phyloP scores from a whole-genome alignment of 1,139 yeast species.

The Pichia kudriavzevii region DNA sequence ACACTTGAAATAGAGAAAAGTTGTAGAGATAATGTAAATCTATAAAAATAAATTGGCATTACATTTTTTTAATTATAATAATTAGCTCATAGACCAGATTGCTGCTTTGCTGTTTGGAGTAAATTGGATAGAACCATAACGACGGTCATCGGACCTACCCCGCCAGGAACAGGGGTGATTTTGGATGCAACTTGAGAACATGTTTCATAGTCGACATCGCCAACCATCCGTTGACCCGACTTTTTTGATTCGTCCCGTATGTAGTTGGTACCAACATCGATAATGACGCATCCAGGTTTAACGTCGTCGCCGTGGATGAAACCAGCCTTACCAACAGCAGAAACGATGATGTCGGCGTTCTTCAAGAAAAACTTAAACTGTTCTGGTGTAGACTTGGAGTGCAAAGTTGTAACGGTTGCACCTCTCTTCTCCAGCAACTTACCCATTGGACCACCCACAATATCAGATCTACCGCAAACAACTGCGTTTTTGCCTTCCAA shows the following conservation, averaged over 20 bases:
- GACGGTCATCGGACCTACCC: conserved; percentile 87
- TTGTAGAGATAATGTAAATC: neutral
- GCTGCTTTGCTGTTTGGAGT: conserved; percentile 41
- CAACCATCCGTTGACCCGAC: conserved; percentile 62
- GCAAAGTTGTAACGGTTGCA: conserved; percentile 72
- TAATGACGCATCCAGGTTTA: conserved; percentile 59
- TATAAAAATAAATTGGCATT: neutral
- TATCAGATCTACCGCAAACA: conserved; percentile 74
- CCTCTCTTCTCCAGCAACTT: conserved; percentile 62
- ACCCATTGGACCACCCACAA: conserved; percentile 77
- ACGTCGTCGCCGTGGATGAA: conserved; percentile 68
- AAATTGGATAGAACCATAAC: conserved; percentile 74
- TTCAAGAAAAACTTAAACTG: conserved; percentile 42
- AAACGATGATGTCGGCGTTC: conserved; percentile 64
- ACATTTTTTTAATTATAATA: neutral
- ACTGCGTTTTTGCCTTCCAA: conserved; percentile 67
- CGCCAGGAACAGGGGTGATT: conserved; percentile 82
- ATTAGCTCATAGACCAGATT: conserved; percentile 28
- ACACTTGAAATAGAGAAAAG: conserved; percentile 44
- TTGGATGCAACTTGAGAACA: conserved; percentile 49
- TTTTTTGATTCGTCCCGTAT: conserved; percentile 55
- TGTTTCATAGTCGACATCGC: conserved; percentile 64
- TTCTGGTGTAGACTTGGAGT: conserved; percentile 64
- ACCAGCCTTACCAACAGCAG: conserved; percentile 70
- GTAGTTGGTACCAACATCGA: conserved; percentile 78